Percentiles rank a stretch among this genome's conserved stretches.
Evolutionary conservation across 495 filamentous ascomycete genomes (phyloP).

Genomic region (Pyronema omphalodes): DNA sequence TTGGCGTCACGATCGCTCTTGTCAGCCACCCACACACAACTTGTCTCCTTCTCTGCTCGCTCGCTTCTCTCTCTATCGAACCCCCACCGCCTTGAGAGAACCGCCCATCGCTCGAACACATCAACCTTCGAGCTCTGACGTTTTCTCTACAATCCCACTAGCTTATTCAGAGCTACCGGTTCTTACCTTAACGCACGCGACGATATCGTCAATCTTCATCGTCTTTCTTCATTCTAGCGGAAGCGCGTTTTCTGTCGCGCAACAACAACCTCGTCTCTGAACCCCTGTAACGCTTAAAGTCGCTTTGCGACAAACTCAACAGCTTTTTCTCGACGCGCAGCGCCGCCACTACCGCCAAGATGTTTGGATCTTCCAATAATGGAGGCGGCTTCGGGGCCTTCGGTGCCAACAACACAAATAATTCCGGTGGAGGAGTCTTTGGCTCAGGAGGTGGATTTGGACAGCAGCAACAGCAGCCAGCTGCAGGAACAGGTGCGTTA

Average conservation of each 20-base stretch:
- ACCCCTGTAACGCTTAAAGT: neutral
- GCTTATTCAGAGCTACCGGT: no score
- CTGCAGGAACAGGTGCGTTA: conserved; percentile 22
- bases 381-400: conserved; percentile 29
- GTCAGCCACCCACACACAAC: neutral
- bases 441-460: conserved; percentile 40
- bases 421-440: conserved; percentile 31
- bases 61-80: neutral
- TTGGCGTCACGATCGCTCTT: neutral
- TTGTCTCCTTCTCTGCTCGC: neutral
- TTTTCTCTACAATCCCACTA: no score
- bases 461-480: conserved; percentile 10
- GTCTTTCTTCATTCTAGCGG: neutral
- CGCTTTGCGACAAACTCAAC: neutral
- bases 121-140: neutral
- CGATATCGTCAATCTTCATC: no score
- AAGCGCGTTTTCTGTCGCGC: neutral
- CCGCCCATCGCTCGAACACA: neutral
- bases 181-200: no score
- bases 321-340: neutral
- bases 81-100: neutral
- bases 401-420: conserved; percentile 31
- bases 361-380: conserved; percentile 28
- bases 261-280: neutral
- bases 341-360: conserved; percentile 6